Percentiles rank a stretch among this genome's conserved stretches.
These are phyloP conservation scores for Funneliformis caledonium DNA, from an alignment of 371 early-diverging fungal species.

Conservation along the genomic window DNA sequence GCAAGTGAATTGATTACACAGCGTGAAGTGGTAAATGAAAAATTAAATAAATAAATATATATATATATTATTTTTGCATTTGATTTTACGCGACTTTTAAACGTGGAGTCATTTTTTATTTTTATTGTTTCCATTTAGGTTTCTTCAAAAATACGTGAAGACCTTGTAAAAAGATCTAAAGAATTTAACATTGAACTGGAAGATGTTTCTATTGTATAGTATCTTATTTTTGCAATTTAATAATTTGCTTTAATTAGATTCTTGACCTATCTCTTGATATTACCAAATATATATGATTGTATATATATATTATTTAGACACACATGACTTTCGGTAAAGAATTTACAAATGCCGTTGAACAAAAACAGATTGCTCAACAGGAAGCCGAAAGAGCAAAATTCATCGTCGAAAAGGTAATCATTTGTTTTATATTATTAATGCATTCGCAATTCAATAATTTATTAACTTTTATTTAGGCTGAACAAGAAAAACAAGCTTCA, in stretches of 20 bases:
- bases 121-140: constrained; percentile 49
- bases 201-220: constrained; percentile 94
- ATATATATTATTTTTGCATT: neutral
- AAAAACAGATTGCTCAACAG: constrained; percentile 91
- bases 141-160: constrained; percentile 92
- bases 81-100: neutral
- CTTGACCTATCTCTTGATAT: neutral
- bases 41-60: too few relatives aligned
- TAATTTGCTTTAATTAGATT: neutral
- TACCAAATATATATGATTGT: neutral
- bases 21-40: constrained; percentile 82
- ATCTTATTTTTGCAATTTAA: neutral
- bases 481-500: constrained; percentile 97
- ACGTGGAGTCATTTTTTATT: neutral
- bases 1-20: constrained; percentile 98
- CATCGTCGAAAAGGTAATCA: constrained; percentile 71
- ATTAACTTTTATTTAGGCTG: constrained; percentile 68
- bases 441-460: neutral
- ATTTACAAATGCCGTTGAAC: constrained; percentile 92
- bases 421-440: neutral
- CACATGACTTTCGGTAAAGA: constrained; percentile 97
- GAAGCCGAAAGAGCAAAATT: constrained; percentile 98
- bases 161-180: constrained; percentile 89
- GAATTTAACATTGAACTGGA: constrained; percentile 96
- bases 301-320: constrained; percentile 59